Base-by-base conservation (phyloP, 2,329 filamentous ascomycete genomes). In the Elsinoe fawcettii region DNA sequence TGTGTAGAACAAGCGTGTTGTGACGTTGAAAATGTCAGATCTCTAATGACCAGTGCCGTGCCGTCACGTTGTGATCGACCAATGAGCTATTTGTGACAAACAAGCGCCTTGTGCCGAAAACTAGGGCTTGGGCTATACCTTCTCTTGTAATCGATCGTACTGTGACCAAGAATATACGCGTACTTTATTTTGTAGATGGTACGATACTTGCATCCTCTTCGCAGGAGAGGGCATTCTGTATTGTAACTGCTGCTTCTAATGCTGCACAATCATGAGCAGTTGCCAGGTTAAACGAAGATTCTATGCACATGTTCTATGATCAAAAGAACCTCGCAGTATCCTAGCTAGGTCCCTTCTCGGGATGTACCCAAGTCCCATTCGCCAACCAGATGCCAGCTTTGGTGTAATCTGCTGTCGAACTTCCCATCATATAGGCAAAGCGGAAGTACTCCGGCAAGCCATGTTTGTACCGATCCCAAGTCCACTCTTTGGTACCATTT, bases 371-470 rank as follows among this genome's bases (percentile, higher is more conserved):
- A 32, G 77, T 74, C 1, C 85, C 81, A 55, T 84, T 77, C 1
- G 66, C 70, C 22, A 77, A 77, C 88, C 88, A 92, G 9, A 76
- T 78, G 1, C 87, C 88, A 0, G 88, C 88, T 70, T 83, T 86
- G 12, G 86, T 89, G 65, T 88, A 92, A 67, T 92, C 88, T 22
- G 78, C 84, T 37, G 77, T 78, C 3, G 68, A 68, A 58, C 80
- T 83, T 1, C 87, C 87, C 53, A 80, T 76, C 77, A 91, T 80
- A 65, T 83, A 90, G 1, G 77, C 87, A 70, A 92, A 92, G 5
- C 88, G 75, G 66, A 92, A 91, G 65, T 90, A 92, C 69, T 90
- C 86, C 37, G 84, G 81, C 46, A 73, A 57, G 5, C 61, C 66
- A 16, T 60, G 58, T 7, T 66, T 66, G 57, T 66, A 47, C 14